Evolutionary conservation across 306 rosid genomes (phyloP).

Genomic region (Rubus parviflorus): DNA sequence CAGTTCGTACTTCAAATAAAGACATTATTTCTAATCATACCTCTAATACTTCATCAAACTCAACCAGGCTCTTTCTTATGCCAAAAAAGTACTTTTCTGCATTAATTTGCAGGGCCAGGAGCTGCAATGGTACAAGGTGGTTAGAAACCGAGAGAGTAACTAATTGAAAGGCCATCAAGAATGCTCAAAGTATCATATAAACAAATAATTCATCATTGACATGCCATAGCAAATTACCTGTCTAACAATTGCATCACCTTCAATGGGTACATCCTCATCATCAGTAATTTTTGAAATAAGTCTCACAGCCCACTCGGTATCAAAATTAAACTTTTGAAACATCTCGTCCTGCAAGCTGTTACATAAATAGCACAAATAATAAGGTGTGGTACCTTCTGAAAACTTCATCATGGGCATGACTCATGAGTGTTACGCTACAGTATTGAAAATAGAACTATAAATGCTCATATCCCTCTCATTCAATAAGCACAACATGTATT

Average conservation of each 20-base stretch:
- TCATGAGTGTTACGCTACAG: not conserved
- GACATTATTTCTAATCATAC: constrained; percentile 37
- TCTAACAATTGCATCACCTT: constrained; percentile 77
- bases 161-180: not conserved
- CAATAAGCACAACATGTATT: not conserved
- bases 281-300: constrained; percentile 88
- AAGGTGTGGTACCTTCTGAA: constrained; percentile 8
- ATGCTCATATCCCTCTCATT: not conserved
- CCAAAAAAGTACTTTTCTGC: constrained; percentile 92
- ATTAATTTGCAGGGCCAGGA: constrained; percentile 82
- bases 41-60: constrained; percentile 98
- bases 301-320: constrained; percentile 94
- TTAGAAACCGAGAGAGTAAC: constrained; percentile 21
- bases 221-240: constrained; percentile 62
- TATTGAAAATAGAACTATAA: not conserved
- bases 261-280: constrained; percentile 92
- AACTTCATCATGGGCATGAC: not conserved
- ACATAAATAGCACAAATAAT: constrained; percentile 34
- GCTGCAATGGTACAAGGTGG: constrained; percentile 46
- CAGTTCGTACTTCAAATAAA: not conserved
- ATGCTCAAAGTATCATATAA: not conserved
- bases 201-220: constrained; percentile 6
- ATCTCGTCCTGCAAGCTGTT: constrained; percentile 97
- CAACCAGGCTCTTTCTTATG: constrained; percentile 86
- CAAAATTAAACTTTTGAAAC: constrained; percentile 95